Evolutionary conservation across 441 rosid genomes (phyloP).

Genomic region (Adansonia grandidieri): DNA sequence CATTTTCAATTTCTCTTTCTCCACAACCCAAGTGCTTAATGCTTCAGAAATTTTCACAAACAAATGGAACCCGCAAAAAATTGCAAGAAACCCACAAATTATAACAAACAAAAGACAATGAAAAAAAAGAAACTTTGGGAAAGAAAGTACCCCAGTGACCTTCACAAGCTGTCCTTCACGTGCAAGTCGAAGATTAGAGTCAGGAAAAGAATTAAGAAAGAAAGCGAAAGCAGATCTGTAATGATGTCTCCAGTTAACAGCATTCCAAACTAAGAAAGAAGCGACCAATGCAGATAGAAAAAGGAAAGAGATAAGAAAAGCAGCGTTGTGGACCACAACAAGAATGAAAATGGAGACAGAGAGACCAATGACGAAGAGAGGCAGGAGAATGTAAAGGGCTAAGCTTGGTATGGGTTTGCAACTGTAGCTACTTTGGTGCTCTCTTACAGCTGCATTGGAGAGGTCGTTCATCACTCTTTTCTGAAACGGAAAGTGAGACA

Average conservation of each 20-base stretch:
- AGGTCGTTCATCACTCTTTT: conserved; percentile 57
- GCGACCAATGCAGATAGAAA: conserved; percentile 37
- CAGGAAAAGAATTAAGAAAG: conserved; percentile 49
- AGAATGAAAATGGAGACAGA: conserved; percentile 48
- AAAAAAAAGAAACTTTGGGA: neutral
- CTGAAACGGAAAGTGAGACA: neutral
- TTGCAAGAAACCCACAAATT: conserved; percentile 1
- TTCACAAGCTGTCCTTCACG: conserved; percentile 56
- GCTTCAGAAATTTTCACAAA: neutral
- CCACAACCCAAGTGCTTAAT: conserved; percentile 13
- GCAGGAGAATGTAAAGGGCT: conserved; percentile 37
- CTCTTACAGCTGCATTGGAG: conserved; percentile 41
- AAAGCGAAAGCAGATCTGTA: conserved; percentile 37
- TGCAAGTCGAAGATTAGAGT: conserved; percentile 55
- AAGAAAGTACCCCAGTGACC: conserved; percentile 53
- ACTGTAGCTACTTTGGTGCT: conserved; percentile 33
- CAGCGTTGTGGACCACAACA: conserved; percentile 46
- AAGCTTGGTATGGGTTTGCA: conserved; percentile 43
- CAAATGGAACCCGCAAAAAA: conserved; percentile 16
- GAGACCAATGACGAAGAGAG: conserved; percentile 43
- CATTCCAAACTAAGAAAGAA: conserved; percentile 52
- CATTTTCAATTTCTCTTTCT: neutral
- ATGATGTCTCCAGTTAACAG: conserved; percentile 33
- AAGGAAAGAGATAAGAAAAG: conserved; percentile 42
- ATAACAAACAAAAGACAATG: neutral